These are phyloP conservation scores for Pilatotrama ljubarskyi DNA, from an alignment of 768 basidiomycete genomes.

Conservation along the genomic window DNA sequence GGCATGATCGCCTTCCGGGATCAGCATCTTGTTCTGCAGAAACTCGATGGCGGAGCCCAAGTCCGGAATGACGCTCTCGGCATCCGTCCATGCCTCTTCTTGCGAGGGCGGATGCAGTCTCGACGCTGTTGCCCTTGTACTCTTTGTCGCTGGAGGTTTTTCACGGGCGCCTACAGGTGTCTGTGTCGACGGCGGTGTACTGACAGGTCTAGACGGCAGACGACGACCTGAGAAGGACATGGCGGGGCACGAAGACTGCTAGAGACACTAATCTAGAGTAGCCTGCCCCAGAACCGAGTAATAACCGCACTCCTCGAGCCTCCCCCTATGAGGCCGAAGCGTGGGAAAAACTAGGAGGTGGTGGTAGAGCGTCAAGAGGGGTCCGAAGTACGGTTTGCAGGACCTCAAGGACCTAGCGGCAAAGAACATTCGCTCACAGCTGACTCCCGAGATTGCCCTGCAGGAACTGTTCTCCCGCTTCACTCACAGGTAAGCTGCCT, in stretches of 20 bases:
- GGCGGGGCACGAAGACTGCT: background rate
- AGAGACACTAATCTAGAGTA: too few relatives aligned
- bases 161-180: background rate
- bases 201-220: background rate
- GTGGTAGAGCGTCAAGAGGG: too few relatives aligned
- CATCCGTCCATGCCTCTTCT: too few relatives aligned
- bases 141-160: too few relatives aligned
- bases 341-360: too few relatives aligned
- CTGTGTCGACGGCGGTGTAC: background rate
- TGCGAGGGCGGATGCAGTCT: too few relatives aligned
- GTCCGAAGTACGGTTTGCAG: background rate
- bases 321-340: too few relatives aligned
- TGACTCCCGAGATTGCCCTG: background rate
- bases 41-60: background rate
- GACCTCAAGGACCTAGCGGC: background rate
- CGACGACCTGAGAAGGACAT: background rate
- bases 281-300: too few relatives aligned
- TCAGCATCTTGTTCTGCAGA: background rate
- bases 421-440: background rate
- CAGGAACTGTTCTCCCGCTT: background rate
- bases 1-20: constrained; percentile 1
- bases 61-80: background rate
- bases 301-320: too few relatives aligned
- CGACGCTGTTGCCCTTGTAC: too few relatives aligned
- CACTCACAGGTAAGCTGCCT: background rate